A percentile compares a stretch with the other conserved stretches of the same genome.
phyloP scores from a whole-genome alignment of 345 rosid species.

The Rhodamnia argentea region DNA sequence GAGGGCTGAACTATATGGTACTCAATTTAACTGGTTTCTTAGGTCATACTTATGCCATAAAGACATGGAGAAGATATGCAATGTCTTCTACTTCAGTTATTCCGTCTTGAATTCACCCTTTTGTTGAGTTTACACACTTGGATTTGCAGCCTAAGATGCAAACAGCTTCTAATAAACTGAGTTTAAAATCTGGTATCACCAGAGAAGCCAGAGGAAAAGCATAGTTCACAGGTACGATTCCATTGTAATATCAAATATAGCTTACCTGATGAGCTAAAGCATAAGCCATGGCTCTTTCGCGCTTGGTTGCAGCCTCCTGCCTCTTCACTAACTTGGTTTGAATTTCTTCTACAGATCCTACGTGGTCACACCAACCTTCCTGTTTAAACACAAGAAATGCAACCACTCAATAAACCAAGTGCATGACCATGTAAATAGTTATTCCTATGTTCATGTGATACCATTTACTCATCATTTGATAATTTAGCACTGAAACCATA shows the following conservation, averaged over 20 bases:
- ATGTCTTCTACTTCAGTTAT: not conserved
- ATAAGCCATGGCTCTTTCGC: conserved; percentile 99
- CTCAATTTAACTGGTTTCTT: not conserved
- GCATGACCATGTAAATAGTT: not conserved
- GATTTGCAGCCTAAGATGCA: not conserved
- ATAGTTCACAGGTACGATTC: not conserved
- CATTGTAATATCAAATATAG: not conserved
- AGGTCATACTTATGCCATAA: not conserved
- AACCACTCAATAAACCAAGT: not conserved
- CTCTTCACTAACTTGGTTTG: conserved; percentile 85
- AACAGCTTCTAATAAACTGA: not conserved
- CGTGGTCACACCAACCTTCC: conserved; percentile 97
- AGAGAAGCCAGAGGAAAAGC: not conserved
- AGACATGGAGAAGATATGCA: not conserved
- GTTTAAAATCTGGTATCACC: not conserved
- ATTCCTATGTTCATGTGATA: not conserved
- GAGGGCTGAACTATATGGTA: not conserved
- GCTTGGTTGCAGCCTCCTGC: conserved; percentile 98
- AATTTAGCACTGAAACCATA: not conserved
- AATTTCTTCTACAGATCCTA: conserved; percentile 92
- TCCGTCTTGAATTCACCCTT: not conserved
- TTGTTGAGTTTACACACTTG: not conserved
- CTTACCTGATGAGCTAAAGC: conserved; percentile 93
- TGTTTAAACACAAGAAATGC: conserved; percentile 1
- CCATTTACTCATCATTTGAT: not conserved